Conservation (phyloP, 2,329 filamentous ascomycete genomes). For the Aspergillus aculeatus region DNA sequence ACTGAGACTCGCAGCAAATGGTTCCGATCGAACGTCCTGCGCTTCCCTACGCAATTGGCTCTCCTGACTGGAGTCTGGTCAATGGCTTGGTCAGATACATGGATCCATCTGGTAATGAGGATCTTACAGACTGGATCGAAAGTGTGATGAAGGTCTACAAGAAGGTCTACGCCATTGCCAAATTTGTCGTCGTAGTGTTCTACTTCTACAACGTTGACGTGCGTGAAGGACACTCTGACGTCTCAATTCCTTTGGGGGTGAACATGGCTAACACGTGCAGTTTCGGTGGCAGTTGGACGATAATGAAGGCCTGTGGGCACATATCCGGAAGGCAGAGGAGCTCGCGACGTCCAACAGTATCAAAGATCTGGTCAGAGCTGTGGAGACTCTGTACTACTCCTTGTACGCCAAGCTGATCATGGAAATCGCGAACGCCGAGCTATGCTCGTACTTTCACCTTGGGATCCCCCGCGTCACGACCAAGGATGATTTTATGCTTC, state of each 20-base stretch:
- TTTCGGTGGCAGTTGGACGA: slow-evolving; percentile 31
- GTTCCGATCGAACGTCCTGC: slow-evolving; percentile 18
- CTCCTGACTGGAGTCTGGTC: slow-evolving; percentile 30
- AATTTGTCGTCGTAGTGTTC: slow-evolving; percentile 34
- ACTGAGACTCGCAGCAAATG: slow-evolving; percentile 16
- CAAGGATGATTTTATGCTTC: slow-evolving; percentile 25
- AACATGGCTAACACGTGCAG: background rate
- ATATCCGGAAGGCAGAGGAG: slow-evolving; percentile 33
- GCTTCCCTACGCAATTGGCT: slow-evolving; percentile 32
- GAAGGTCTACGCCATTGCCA: slow-evolving; percentile 38
- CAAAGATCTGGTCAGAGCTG: slow-evolving; percentile 30
- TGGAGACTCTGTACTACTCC: slow-evolving; percentile 39
- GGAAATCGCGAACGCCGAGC: slow-evolving; percentile 38
- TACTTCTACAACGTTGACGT: slow-evolving; percentile 37
- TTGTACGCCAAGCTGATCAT: slow-evolving; percentile 38
- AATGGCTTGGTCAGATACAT: slow-evolving; percentile 13
- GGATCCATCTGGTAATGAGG: slow-evolving; percentile 20
- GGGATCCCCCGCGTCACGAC: slow-evolving; percentile 20
- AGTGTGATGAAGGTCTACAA: slow-evolving; percentile 32
- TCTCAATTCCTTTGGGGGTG: background rate
- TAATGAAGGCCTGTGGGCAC: slow-evolving; percentile 29
- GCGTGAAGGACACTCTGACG: slow-evolving; percentile 5
- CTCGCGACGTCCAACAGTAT: slow-evolving; percentile 29
- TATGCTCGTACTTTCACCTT: slow-evolving; percentile 32
- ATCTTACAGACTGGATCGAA: slow-evolving; percentile 23